These are phyloP conservation scores for Batkoa obscura DNA, from an alignment of 371 early-diverging fungal species.

Conservation along the genomic window DNA sequence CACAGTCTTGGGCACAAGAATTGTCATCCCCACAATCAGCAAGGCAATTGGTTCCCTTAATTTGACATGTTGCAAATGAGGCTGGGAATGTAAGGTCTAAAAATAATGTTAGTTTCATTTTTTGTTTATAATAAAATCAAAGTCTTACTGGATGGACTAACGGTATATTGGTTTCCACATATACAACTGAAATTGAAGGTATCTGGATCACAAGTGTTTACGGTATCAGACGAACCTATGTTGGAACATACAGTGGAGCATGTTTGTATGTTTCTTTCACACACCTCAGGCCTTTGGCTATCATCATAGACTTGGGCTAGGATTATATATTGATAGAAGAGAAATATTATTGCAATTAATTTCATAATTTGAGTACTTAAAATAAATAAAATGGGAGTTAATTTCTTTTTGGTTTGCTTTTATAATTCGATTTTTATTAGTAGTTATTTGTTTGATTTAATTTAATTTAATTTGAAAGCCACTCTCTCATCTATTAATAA, in stretches of 20 bases:
- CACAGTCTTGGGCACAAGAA: constrained; percentile 1
- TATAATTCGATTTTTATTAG: no score
- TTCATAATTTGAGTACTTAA: no score
- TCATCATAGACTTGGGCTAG: constrained; percentile 4
- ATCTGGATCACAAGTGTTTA: not conserved
- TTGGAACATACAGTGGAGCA: not conserved
- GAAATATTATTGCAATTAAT: no score
- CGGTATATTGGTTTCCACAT: not conserved
- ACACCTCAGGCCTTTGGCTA: not conserved
- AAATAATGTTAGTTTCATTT: no score
- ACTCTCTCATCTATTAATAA: no score
- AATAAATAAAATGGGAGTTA: no score
- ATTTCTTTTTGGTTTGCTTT: no score
- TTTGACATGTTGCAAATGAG: not conserved
- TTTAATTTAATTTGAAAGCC: no score
- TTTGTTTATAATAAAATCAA: no score
- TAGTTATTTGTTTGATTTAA: no score
- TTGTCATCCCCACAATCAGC: not conserved
- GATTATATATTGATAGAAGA: no score
- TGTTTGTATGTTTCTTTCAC: not conserved
- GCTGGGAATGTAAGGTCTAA: not conserved
- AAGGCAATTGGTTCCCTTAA: not conserved
- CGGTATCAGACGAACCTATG: not conserved
- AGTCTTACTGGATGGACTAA: no score
- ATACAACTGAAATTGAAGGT: not conserved